Evolutionary conservation across 306 rosid species (phyloP).

Genomic region (Astragalus membranaceus): DNA sequence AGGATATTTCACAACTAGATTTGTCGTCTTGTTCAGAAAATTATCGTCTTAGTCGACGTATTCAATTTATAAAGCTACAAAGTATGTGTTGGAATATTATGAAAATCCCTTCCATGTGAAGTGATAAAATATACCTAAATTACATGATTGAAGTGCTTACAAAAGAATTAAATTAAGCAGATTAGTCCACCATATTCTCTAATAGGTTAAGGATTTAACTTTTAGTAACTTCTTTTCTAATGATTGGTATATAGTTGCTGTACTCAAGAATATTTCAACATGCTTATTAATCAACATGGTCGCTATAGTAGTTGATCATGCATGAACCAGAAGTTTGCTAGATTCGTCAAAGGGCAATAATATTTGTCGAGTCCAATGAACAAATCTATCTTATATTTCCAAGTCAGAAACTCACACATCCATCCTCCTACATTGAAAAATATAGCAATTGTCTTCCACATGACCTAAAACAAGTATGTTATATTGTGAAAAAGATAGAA

Average conservation of each 20-base stretch:
- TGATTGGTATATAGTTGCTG: neutral
- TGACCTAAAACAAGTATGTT: constrained; percentile 1
- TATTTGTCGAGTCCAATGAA: constrained; percentile 10
- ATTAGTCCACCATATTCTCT: neutral
- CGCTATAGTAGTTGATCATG: neutral
- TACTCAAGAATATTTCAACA: constrained; percentile 7
- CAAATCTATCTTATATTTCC: constrained; percentile 11
- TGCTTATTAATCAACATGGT: constrained; percentile 12
- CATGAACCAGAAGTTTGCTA: neutral
- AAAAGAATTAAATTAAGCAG: neutral
- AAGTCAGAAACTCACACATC: constrained; percentile 35
- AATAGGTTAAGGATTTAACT: neutral
- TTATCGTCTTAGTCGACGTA: neutral
- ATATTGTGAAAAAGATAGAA: neutral
- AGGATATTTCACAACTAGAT: constrained; percentile 20
- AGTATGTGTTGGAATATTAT: neutral
- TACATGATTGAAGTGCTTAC: neutral
- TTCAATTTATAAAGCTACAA: neutral
- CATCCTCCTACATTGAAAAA: constrained; percentile 21
- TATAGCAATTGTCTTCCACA: constrained; percentile 22
- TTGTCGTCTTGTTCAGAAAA: neutral
- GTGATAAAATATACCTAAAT: neutral
- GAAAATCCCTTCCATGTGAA: neutral
- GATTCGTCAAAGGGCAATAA: neutral
- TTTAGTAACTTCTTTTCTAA: constrained; percentile 6